A percentile compares a stretch with the other conserved stretches of the same genome.
phyloP scores from a whole-genome alignment of 768 basidiomycete genomes.

The Pluteus cervinus region DNA sequence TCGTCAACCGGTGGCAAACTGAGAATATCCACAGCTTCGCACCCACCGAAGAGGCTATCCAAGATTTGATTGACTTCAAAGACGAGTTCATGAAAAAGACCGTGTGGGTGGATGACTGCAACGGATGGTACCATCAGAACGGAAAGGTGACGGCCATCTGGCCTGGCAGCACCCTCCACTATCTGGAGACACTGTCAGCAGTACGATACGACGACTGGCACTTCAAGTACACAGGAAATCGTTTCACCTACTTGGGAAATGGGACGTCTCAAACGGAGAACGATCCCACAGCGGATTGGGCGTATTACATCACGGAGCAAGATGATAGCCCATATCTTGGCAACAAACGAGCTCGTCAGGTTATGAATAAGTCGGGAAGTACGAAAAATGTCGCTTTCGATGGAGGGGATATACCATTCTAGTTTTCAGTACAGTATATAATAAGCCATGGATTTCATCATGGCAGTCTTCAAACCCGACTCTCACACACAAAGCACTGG shows the following conservation, averaged over 20 bases:
- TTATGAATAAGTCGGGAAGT: not conserved
- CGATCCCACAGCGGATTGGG: slow-evolving; percentile 24
- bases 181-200: slow-evolving; percentile 24
- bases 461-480: too few relatives aligned
- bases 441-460: too few relatives aligned
- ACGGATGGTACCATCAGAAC: slow-evolving; percentile 29
- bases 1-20: slow-evolving; percentile 27
- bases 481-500: too few relatives aligned
- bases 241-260: slow-evolving; percentile 29
- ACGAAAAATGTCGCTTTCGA: too few relatives aligned
- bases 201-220: slow-evolving; percentile 31
- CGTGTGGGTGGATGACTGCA: slow-evolving; percentile 24
- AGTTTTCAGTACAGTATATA: too few relatives aligned
- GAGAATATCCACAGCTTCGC: slow-evolving; percentile 29
- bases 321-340: slow-evolving; percentile 19
- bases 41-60: slow-evolving; percentile 27
- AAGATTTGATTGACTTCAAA: slow-evolving; percentile 25
- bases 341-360: slow-evolving; percentile 8
- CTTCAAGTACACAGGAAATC: slow-evolving; percentile 25
- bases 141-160: slow-evolving; percentile 27
- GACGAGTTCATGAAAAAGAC: slow-evolving; percentile 27
- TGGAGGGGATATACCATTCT: too few relatives aligned
- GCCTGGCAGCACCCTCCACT: slow-evolving; percentile 31
- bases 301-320: slow-evolving; percentile 23
- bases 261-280: slow-evolving; percentile 27